Evolutionary conservation across 352 stramenopile species (phyloP).

Genomic region (Globisporangium uncinulatum): DNA sequence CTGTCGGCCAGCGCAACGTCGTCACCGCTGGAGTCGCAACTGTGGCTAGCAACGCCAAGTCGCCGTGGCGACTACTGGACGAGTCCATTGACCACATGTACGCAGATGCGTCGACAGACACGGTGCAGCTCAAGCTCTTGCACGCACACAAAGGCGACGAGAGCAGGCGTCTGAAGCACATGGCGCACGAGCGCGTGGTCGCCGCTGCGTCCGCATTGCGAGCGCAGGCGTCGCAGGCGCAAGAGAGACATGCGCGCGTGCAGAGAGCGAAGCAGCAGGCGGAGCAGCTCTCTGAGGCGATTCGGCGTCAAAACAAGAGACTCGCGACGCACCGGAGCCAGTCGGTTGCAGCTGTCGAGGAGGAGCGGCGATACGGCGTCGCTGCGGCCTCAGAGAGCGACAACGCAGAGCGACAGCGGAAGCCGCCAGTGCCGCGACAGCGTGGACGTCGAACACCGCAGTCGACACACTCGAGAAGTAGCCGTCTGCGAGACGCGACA

Average conservation of each 20-base stretch:
- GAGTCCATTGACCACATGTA: constrained; percentile 59
- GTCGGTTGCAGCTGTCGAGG: background rate
- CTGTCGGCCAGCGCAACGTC: background rate
- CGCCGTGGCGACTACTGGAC: constrained; percentile 31
- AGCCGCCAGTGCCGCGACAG: constrained; percentile 53
- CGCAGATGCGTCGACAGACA: constrained; percentile 41
- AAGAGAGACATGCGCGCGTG: constrained; percentile 19
- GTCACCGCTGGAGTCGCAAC: background rate
- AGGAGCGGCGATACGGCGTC: background rate
- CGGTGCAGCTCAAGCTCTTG: constrained; percentile 38
- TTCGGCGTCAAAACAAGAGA: constrained; percentile 49
- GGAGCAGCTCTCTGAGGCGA: constrained; percentile 41
- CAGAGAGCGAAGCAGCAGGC: constrained; percentile 38
- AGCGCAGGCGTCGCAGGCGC: constrained; percentile 21
- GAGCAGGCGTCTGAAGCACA: constrained; percentile 31
- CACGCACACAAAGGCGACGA: constrained; percentile 16
- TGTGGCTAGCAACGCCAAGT: background rate
- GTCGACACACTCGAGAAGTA: constrained; percentile 3
- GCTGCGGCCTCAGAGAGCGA: background rate
- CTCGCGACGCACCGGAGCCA: background rate
- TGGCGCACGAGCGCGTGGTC: constrained; percentile 38
- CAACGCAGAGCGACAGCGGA: constrained; percentile 22
- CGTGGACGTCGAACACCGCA: constrained; percentile 15
- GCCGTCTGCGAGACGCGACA: constrained; percentile 2
- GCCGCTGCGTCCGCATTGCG: constrained; percentile 35